A percentile compares a stretch with the other conserved stretches of the same genome.
phyloP scores from a whole-genome alignment of 768 basidiomycete species.

The Polyporus arcularius region DNA sequence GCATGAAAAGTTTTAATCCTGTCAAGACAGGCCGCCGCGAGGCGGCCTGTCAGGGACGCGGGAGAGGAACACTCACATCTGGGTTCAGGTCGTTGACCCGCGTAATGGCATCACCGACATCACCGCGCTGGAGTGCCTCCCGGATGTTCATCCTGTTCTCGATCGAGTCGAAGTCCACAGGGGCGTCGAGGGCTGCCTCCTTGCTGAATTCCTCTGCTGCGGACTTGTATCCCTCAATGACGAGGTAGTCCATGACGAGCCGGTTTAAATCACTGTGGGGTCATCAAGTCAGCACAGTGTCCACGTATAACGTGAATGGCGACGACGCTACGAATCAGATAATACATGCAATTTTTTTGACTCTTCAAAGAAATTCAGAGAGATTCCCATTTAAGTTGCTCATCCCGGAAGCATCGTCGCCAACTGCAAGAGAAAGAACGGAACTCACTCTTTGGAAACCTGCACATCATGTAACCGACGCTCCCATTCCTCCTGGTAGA shows the following conservation, averaged over 20 bases:
- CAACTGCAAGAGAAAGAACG: constrained; percentile 16
- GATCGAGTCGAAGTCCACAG: constrained; percentile 89
- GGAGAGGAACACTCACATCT: constrained; percentile 66
- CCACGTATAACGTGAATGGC: constrained; percentile 19
- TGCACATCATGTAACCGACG: constrained; percentile 77
- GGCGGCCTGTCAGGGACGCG: constrained; percentile 7
- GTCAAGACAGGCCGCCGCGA: constrained; percentile 24
- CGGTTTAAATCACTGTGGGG: constrained; percentile 83
- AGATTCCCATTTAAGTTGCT: constrained; percentile 94
- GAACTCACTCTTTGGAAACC: constrained; percentile 86
- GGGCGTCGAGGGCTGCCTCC: constrained; percentile 75
- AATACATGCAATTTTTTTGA: constrained; percentile 73
- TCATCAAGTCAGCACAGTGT: constrained; percentile 20
- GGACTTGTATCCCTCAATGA: constrained; percentile 95
- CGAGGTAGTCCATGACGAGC: constrained; percentile 95
- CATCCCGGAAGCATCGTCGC: constrained; percentile 50
- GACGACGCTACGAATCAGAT: constrained; percentile 61
- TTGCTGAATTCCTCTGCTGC: constrained; percentile 94
- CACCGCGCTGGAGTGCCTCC: constrained; percentile 90
- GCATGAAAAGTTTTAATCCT: constrained; percentile 97
- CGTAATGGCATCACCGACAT: constrained; percentile 95
- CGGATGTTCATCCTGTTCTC: constrained; percentile 94
- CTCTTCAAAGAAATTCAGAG: constrained; percentile 84
- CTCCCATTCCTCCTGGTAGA: constrained; percentile 88
- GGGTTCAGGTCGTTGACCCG: constrained; percentile 94